phyloP scores from a whole-genome alignment of 176 grass and related monocot genomes.

The Metroxylon sagu region DNA sequence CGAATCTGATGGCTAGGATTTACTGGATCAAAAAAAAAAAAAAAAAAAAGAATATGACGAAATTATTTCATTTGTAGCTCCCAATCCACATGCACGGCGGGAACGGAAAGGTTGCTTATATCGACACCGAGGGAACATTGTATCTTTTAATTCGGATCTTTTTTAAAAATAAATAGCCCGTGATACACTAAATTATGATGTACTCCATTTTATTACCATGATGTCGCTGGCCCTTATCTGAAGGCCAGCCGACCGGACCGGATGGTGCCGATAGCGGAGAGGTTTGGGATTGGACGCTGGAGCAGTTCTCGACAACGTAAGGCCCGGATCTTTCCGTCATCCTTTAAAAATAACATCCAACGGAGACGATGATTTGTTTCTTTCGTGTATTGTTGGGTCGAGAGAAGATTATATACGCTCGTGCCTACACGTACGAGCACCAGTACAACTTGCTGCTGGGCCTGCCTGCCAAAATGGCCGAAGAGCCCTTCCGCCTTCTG shows the following conservation, averaged over 20 bases:
- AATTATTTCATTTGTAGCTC: conserved; percentile 35
- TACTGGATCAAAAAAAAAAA: neutral
- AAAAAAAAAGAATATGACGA: neutral
- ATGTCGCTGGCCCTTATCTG: no score
- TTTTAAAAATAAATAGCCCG: no score
- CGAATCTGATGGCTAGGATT: no score
- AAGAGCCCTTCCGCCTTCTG: conserved; percentile 83
- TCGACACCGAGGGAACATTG: conserved; percentile 27
- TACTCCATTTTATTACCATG: no score
- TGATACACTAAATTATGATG: no score
- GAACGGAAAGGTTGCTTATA: conserved; percentile 84
- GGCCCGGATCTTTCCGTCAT: neutral
- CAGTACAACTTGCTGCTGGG: conserved; percentile 86
- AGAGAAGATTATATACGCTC: conserved; percentile 80
- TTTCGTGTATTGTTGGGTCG: neutral
- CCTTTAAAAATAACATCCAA: no score
- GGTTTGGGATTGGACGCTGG: conserved; percentile 90
- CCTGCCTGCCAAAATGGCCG: conserved; percentile 90
- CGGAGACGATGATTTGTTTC: neutral
- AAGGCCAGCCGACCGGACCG: conserved; percentile 60
- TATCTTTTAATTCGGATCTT: neutral
- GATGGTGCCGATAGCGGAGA: conserved; percentile 89
- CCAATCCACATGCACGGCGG: conserved; percentile 81
- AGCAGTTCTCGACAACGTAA: conserved; percentile 80
- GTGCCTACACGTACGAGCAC: conserved; percentile 95